These are phyloP conservation scores for Penicillium sp. DNA, from an alignment of 2,329 filamentous ascomycete species.

Conservation along the genomic window DNA sequence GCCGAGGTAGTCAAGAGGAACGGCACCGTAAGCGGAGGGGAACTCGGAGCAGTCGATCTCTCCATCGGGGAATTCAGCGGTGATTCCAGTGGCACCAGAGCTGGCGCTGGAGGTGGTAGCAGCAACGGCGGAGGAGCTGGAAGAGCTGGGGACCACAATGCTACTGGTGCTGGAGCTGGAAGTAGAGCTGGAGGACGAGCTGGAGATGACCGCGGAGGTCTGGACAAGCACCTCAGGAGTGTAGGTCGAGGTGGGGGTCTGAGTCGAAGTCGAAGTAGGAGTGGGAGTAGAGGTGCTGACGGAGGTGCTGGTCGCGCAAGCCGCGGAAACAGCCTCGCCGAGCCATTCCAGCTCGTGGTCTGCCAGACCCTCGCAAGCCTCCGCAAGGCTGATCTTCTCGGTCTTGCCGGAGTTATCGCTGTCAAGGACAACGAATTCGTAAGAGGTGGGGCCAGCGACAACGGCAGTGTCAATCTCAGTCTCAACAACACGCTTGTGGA, in stretches of 20 bases:
- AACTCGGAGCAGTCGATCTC: conserved; percentile 70
- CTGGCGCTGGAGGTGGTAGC: conserved; percentile 27
- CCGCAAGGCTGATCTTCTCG: conserved; percentile 38
- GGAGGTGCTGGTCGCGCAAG: conserved; percentile 42
- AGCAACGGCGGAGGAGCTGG: conserved; percentile 8
- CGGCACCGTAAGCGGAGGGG: conserved; percentile 77
- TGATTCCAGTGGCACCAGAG: conserved; percentile 11
- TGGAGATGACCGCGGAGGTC: conserved; percentile 41
- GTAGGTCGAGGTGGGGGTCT: conserved; percentile 26
- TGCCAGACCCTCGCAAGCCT: conserved; percentile 71
- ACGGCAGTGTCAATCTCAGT: conserved; percentile 52
- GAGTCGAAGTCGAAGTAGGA: conserved; percentile 25
- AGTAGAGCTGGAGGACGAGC: conserved; percentile 23
- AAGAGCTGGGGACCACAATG: conserved; percentile 1
- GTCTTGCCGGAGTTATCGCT: conserved; percentile 49
- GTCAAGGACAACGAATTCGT: conserved; percentile 66
- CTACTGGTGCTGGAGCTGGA: conserved; percentile 21
- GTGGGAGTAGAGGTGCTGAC: conserved; percentile 29
- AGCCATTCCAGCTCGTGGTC: conserved; percentile 67
- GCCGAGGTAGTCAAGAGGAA: conserved; percentile 67
- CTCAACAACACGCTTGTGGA: conserved; percentile 40
- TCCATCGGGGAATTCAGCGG: conserved; percentile 42
- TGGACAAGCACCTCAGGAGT: conserved; percentile 54
- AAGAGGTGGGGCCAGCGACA: conserved; percentile 65
- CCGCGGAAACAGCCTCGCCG: conserved; percentile 61